Conservation (phyloP, 257 asterid species). For the Capsicum rhomboideum region DNA sequence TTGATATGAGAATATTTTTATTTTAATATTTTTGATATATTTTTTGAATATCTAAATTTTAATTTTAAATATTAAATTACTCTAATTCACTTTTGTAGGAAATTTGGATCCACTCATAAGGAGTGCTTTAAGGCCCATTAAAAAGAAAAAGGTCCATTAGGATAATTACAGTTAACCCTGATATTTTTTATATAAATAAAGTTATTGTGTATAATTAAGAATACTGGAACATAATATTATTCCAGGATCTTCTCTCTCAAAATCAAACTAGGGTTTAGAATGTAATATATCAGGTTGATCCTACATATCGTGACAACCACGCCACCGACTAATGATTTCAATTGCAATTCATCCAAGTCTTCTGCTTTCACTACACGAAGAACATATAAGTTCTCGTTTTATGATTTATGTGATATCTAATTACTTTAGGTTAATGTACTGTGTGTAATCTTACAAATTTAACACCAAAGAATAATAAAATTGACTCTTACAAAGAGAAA, state of each 20-base stretch:
- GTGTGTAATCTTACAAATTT: neutral
- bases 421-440: neutral
- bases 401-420: neutral
- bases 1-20: no score
- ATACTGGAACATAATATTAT: neutral
- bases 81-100: neutral
- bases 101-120: neutral
- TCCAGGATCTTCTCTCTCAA: neutral
- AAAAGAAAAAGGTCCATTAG: no score
- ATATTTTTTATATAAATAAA: no score
- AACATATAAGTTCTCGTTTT: no score
- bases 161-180: no score
- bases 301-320: neutral
- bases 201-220: neutral
- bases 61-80: neutral
- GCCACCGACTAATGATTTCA: neutral
- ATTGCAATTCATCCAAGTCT: neutral
- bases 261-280: neutral
- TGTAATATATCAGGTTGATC: no score
- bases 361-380: no score
- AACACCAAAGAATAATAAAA: no score
- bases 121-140: neutral
- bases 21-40: no score
- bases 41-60: no score
- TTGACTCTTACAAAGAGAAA: no score